A percentile compares a stretch with the other conserved stretches of the same genome.
Evolutionary conservation across 2,329 filamentous ascomycete genomes (phyloP).

Genomic region (Monosporascus sp.): DNA sequence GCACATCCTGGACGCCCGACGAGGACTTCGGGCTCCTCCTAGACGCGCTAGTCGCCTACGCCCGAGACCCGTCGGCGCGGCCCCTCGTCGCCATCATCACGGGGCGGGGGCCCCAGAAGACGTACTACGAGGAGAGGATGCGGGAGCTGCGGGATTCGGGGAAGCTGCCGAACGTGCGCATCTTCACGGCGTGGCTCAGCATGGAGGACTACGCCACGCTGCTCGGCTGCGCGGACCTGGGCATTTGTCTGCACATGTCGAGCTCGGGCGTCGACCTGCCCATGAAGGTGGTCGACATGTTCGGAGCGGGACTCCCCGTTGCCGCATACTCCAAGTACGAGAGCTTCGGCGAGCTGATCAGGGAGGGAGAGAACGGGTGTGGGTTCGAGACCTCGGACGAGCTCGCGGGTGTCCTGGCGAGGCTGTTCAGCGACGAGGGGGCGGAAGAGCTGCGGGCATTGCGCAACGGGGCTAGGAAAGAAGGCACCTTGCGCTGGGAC

Average conservation of each 20-base stretch:
- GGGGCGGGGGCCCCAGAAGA: conserved; percentile 82
- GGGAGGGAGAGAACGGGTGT: conserved; percentile 76
- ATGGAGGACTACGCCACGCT: conserved; percentile 79
- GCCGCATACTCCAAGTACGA: conserved; percentile 81
- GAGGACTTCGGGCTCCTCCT: conserved; percentile 91
- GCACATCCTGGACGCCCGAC: conserved; percentile 95
- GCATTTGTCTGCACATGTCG: conserved; percentile 86
- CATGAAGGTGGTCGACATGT: conserved; percentile 99
- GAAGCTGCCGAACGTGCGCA: conserved; percentile 62
- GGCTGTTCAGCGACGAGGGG: conserved; percentile 54
- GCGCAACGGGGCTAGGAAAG: conserved; percentile 64
- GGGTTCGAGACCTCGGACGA: conserved; percentile 72
- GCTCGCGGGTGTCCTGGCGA: conserved; percentile 56
- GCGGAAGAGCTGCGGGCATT: conserved; percentile 53
- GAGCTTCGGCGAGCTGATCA: conserved; percentile 87
- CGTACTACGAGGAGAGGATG: conserved; percentile 66
- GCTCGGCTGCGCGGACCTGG: conserved; percentile 80
- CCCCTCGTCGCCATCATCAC: conserved; percentile 90
- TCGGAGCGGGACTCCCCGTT: conserved; percentile 87
- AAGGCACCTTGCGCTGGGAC: conserved; percentile 78
- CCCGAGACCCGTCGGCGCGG: conserved; percentile 38
- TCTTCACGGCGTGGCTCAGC: conserved; percentile 80
- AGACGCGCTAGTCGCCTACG: conserved; percentile 73
- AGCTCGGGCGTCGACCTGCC: conserved; percentile 92
- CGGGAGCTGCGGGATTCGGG: conserved; percentile 52